phyloP scores from a whole-genome alignment of 176 grass and related monocot species.

The Rhynchospora pubera region DNA sequence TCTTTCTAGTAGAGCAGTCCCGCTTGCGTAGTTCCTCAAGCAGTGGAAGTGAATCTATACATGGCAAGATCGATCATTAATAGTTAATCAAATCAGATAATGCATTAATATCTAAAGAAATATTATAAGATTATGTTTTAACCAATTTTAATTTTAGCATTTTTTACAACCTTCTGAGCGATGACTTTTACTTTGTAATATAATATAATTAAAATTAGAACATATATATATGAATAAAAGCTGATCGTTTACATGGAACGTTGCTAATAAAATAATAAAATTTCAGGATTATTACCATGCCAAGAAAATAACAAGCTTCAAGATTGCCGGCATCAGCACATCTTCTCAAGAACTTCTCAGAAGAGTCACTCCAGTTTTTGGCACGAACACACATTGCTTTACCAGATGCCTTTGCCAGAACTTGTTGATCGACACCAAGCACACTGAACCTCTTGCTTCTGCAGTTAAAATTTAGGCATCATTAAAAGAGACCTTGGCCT shows the following conservation, averaged over 20 bases:
- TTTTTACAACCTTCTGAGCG: no score
- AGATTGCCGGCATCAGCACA: constrained; percentile 63
- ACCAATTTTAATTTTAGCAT: no score
- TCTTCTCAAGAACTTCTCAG: constrained; percentile 44
- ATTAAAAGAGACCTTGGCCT: background rate
- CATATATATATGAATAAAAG: background rate
- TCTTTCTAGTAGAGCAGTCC: constrained; percentile 50
- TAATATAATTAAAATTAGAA: no score
- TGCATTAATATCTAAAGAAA: no score
- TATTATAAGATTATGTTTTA: no score
- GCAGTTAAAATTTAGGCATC: constrained; percentile 1
- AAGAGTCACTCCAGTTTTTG: constrained; percentile 41
- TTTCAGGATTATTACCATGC: constrained; percentile 44
- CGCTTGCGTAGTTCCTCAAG: constrained; percentile 39
- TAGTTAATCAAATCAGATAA: background rate
- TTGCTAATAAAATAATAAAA: background rate
- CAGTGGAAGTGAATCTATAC: constrained; percentile 74
- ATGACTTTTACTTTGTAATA: no score
- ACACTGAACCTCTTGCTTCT: constrained; percentile 64
- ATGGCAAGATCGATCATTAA: background rate
- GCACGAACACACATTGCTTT: constrained; percentile 48
- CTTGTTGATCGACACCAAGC: constrained; percentile 32
- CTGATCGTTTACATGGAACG: background rate
- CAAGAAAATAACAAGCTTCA: constrained; percentile 65
- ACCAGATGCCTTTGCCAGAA: constrained; percentile 39